A percentile compares a stretch with the other conserved stretches of the same genome.
Conservation (phyloP, 805 yeast genomes). For the Zygosaccharomyces pseudorouxii region DNA sequence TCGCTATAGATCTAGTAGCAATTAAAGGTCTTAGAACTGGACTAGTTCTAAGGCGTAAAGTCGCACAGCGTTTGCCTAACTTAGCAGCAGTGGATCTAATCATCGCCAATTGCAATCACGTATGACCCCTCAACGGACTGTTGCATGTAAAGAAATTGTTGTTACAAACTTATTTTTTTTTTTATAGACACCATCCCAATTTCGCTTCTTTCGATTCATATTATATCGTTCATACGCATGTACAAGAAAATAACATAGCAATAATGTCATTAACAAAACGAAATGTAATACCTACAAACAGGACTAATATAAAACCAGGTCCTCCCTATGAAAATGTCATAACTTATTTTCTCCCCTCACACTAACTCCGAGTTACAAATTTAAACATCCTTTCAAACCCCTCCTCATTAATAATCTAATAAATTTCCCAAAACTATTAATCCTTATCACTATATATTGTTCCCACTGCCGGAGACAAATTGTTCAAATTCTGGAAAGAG, state of each 20-base stretch:
- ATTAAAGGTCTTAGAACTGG: conserved; percentile 4
- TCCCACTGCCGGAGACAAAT: conserved; percentile 18
- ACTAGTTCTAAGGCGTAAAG: neutral
- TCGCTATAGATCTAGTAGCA: conserved; percentile 28
- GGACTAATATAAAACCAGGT: neutral
- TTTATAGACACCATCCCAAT: neutral
- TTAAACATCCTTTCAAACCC: too few species aligned
- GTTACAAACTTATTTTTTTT: neutral
- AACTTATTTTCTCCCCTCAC: neutral
- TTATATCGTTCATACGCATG: neutral
- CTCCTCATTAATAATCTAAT: too few species aligned
- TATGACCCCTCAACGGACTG: neutral
- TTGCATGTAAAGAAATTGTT: neutral
- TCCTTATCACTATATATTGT: conserved; percentile 10
- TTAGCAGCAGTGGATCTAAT: conserved; percentile 8
- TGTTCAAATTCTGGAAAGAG: conserved; percentile 18
- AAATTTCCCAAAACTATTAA: neutral
- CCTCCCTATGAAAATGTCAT: neutral
- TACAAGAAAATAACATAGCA: neutral
- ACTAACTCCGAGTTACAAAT: too few species aligned
- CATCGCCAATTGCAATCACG: conserved; percentile 1
- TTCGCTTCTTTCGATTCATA: neutral
- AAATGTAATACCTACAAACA: conserved; percentile 2
- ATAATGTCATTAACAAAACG: neutral
- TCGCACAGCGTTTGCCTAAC: conserved; percentile 1